Evolutionary conservation across 1,139 yeast genomes (phyloP), one percentile per base, ranked within the genome.

Genomic region (Pichia sp.): DNA sequence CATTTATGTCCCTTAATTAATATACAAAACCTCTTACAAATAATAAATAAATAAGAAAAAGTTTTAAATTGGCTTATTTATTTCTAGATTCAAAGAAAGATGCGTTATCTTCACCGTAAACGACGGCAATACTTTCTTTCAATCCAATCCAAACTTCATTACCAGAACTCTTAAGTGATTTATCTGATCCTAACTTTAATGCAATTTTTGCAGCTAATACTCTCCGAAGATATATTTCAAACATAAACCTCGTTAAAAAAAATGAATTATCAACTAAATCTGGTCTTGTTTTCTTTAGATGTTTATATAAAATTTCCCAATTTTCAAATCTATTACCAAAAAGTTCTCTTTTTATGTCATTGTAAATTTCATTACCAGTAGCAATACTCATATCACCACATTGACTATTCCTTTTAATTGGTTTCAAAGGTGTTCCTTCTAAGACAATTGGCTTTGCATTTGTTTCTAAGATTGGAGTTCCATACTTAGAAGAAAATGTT

Each of bases 141-240:
- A 53, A 36, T 2, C 49, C 49, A 9, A 39, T 11, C 52, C 54
- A 51, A 26, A 40, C 32, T 6, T 40, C 45, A 32, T 12, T 49
- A 6, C 30, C 41, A 6, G 37, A 23, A 8, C 46, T 54, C 23
- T 43, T 46, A 34, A 60, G 52, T 4, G 58, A 24, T 20, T 45
- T 50, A 32, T 48, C 54, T 4, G 56, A 45, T 4, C 61, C 62
- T 4, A 50, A 20, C 30, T 53, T 55, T 12, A 55, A 41, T 0
- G 62, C 57, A 24, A 57, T 47, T 39, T 58, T 48, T 3, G 62
- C 57, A 30, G 57, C 51, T 2, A 59, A 42, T 3, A 61, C 47
- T 32, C 64, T 47, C 20, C 64, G 50, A 6, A 57, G 35, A 43
- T 61, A 60, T 2, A 58, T 49, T 40, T 61, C 63, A 29, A 56